A percentile compares a stretch with the other conserved stretches of the same genome.
phyloP scores from a whole-genome alignment of 345 rosid species.

The Citrus maxima region DNA sequence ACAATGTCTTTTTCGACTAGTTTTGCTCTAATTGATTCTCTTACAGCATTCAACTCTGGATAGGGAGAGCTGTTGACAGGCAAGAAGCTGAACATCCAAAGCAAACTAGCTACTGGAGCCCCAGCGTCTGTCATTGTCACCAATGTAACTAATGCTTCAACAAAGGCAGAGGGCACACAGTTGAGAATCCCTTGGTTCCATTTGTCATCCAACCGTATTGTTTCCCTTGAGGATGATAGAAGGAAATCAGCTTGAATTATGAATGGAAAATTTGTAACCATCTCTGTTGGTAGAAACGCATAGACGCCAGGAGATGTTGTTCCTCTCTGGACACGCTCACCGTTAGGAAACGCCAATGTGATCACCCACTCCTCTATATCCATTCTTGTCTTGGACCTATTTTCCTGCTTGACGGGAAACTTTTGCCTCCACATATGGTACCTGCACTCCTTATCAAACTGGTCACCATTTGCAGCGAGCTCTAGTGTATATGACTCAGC shows the following conservation, averaged over 20 bases:
- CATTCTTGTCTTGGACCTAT: conserved; percentile 55
- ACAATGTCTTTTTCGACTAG: conserved; percentile 40
- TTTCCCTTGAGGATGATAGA: conserved; percentile 69
- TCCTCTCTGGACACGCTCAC: conserved; percentile 54
- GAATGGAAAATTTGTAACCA: conserved; percentile 67
- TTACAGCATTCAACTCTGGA: conserved; percentile 34
- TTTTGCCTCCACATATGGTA: conserved; percentile 75
- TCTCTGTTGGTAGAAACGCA: conserved; percentile 76
- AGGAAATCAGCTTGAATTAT: conserved; percentile 73
- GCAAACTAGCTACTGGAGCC: conserved; percentile 38
- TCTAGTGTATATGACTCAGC: conserved; percentile 65
- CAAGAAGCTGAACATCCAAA: conserved; percentile 52
- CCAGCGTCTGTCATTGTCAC: conserved; percentile 45
- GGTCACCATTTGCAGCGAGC: conserved; percentile 37
- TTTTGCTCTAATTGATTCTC: conserved; percentile 36
- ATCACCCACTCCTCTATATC: conserved; percentile 64
- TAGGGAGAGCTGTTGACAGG: conserved; percentile 42
- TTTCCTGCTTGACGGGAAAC: conserved; percentile 54
- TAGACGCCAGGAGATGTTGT: conserved; percentile 53
- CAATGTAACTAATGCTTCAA: conserved; percentile 51
- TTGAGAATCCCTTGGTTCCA: conserved; percentile 82
- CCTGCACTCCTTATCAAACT: conserved; percentile 33
- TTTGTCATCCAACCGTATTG: conserved; percentile 49
- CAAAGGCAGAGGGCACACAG: conserved; percentile 54
- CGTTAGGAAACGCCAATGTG: conserved; percentile 68